Conservation (phyloP, 345 rosid genomes). For the Ceriops decandra region DNA sequence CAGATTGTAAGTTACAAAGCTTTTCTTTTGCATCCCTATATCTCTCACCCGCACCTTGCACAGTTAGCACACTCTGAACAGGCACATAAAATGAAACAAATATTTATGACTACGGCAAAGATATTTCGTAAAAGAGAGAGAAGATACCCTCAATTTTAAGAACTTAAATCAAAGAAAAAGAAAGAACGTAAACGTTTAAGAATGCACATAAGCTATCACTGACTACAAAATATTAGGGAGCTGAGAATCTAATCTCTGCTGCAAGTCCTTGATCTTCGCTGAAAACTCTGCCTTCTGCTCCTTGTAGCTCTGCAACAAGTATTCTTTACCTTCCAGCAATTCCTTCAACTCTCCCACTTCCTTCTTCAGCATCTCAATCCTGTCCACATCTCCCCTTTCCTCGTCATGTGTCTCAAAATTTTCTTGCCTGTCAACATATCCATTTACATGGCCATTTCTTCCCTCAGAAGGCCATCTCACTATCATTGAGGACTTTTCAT, state of each 20-base stretch:
- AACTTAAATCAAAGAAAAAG: conserved; percentile 1
- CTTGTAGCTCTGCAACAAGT: conserved; percentile 69
- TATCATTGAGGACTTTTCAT: conserved; percentile 35
- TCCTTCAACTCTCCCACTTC: conserved; percentile 87
- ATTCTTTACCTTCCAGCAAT: conserved; percentile 88
- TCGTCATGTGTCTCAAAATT: conserved; percentile 38
- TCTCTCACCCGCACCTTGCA: conserved; percentile 5
- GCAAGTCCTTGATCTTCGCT: conserved; percentile 72
- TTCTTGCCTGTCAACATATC: conserved; percentile 42
- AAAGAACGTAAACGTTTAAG: conserved; percentile 27
- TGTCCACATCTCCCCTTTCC: conserved; percentile 49
- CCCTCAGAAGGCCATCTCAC: conserved; percentile 45
- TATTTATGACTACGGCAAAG: conserved; percentile 1
- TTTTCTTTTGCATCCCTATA: neutral
- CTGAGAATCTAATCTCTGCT: conserved; percentile 77
- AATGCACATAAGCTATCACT: conserved; percentile 63
- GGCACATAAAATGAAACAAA: conserved; percentile 7
- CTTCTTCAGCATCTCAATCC: conserved; percentile 66
- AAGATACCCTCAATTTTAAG: conserved; percentile 10
- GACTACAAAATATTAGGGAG: conserved; percentile 91
- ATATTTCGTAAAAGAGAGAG: neutral
- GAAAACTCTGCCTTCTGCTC: conserved; percentile 85
- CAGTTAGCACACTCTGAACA: conserved; percentile 7
- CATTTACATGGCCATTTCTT: conserved; percentile 58
- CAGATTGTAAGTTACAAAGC: neutral